phyloP scores from a whole-genome alignment of 441 rosid genomes.

The Mallotus japonicus region DNA sequence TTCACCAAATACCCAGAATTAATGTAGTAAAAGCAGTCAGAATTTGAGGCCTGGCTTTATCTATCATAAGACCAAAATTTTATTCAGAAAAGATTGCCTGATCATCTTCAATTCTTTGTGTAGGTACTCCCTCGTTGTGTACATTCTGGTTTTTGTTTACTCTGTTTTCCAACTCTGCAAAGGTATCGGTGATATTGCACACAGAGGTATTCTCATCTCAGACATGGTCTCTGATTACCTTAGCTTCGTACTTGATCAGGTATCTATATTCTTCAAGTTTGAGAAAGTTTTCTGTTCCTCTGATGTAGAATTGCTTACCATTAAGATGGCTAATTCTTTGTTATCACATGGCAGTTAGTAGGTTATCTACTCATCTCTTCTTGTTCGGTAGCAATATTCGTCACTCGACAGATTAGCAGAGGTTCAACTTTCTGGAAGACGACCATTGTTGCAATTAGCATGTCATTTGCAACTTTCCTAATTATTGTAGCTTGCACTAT shows the following conservation, averaged over 20 bases:
- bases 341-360: slow-evolving; percentile 37
- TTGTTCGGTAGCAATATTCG: slow-evolving; percentile 48
- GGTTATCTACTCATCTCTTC: slow-evolving; percentile 67
- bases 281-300: not conserved
- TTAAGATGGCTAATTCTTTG: slow-evolving; percentile 19
- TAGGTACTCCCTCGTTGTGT: slow-evolving; percentile 62
- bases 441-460: slow-evolving; percentile 38
- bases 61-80: too few species aligned
- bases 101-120: slow-evolving; percentile 15
- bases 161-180: slow-evolving; percentile 64
- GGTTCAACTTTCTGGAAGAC: slow-evolving; percentile 38
- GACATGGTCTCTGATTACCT: slow-evolving; percentile 57
- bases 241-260: slow-evolving; percentile 73
- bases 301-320: too few species aligned
- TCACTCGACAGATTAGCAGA: slow-evolving; percentile 31
- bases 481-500: slow-evolving; percentile 39
- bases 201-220: slow-evolving; percentile 59
- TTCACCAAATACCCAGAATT: slow-evolving; percentile 52
- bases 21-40: slow-evolving; percentile 30
- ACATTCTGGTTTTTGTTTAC: slow-evolving; percentile 45
- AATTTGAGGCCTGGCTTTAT: not conserved
- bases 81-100: not conserved
- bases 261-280: slow-evolving; percentile 3
- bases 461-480: slow-evolving; percentile 49
- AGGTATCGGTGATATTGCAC: slow-evolving; percentile 61